Evolutionary conservation across 2,329 filamentous ascomycete species (phyloP), one percentile per base, ranked within the genome.

Genomic region (Catunica adiposa): DNA sequence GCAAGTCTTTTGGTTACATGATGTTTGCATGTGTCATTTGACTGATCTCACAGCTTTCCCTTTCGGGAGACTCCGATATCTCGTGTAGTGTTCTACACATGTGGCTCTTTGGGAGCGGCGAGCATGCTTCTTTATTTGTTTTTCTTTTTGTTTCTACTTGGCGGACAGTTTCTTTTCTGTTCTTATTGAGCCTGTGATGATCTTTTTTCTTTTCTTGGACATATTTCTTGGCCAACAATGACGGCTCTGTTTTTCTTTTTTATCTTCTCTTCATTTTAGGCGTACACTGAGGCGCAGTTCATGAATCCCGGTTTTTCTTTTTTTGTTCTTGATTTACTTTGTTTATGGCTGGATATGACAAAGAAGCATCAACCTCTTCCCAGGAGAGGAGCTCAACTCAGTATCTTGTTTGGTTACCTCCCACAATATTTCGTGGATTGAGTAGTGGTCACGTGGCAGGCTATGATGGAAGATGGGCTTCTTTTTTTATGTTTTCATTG

Each of bases 61-160:
- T 44, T 44, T n/a, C 8, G 15, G n/a, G 40, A 17, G 40, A 44
- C 20, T 44, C 40, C 40, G 40, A 8, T n/a, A 44, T 34, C 29
- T 34, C n/a, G 40, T 44, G 40, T 48, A 40, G 22, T 34, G 17
- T 26, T 23, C 40, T 31, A 31, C 7, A 46, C 25, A 25, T 31
- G 31, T 40, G 37, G 17, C 25, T 55, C 22, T 53, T 38, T 46
- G 14, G 46, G 46, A 29, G 40, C 42, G 29, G 52, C 42, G 40
- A 25, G 51, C 34, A 34, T 40, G 29, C n/a, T 40, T 34, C 46
- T 37, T 55, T 54, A 20, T 47, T 53, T 22, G 40, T 53, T 25
- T 29, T 50, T 53, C 53, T 38, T 17, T 47, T 56, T 56, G 1
- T 52, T 53, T 53, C 47, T 37, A n/a, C 25, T 53, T 47, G 22